These are phyloP conservation scores for Podila verticillata DNA, from an alignment of 192 early-diverging fungal species.

Conservation along the genomic window DNA sequence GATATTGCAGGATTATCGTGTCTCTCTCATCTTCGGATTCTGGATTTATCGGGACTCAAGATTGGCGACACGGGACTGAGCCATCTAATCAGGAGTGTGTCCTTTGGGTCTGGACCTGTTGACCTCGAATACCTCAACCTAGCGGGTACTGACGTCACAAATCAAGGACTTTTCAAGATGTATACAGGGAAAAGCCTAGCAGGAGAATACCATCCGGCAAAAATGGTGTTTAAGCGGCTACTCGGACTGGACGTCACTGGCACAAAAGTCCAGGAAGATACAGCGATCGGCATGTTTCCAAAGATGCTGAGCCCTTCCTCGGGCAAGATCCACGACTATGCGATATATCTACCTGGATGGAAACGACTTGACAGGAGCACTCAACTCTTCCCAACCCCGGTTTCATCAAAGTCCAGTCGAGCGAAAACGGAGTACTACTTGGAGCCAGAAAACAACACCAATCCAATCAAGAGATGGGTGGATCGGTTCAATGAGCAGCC, in stretches of 20 bases:
- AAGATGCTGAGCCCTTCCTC: neutral
- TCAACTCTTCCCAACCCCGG: neutral
- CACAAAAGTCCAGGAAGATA: conserved; percentile 7
- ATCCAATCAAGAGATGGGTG: conserved; percentile 28
- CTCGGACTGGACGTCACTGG: conserved; percentile 35
- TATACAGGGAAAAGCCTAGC: neutral
- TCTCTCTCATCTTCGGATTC: conserved; percentile 18
- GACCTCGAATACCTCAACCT: conserved; percentile 28
- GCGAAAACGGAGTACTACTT: neutral
- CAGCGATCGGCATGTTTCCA: conserved; percentile 12
- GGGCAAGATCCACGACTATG: neutral
- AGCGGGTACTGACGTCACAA: conserved; percentile 18
- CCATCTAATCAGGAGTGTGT: conserved; percentile 40
- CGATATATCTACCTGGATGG: neutral
- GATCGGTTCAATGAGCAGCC: conserved; percentile 21
- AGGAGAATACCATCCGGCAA: neutral
- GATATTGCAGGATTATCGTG: conserved; percentile 29
- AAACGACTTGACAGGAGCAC: neutral
- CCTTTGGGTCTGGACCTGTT: conserved; percentile 27
- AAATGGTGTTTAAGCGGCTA: conserved; percentile 18
- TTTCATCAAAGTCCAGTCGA: neutral
- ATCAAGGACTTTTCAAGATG: conserved; percentile 5
- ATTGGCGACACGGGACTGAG: conserved; percentile 39
- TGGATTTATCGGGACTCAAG: conserved; percentile 18
- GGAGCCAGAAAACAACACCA: neutral